These are phyloP conservation scores for Leptodontidium sp. DNA, from an alignment of 2,329 filamentous ascomycete species.

Conservation along the genomic window DNA sequence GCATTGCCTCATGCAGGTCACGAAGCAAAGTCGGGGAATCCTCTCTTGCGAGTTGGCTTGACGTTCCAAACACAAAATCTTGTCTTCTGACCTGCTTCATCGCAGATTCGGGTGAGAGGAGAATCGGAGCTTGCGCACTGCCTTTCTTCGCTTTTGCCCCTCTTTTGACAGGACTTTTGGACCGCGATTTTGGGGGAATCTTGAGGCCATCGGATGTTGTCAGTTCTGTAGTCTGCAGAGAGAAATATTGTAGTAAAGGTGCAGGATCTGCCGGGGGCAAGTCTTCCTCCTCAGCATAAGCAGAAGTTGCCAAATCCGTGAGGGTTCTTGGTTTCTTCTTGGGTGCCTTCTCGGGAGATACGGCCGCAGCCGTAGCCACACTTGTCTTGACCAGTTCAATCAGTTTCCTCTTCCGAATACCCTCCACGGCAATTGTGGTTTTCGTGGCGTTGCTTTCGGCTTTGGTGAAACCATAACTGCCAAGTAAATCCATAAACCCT, in stretches of 20 bases:
- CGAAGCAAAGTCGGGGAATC: constrained; percentile 72
- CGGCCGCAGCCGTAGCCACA: constrained; percentile 41
- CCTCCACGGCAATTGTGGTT: constrained; percentile 23
- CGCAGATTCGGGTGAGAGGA: constrained; percentile 76
- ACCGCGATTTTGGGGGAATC: constrained; percentile 38
- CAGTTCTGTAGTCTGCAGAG: constrained; percentile 27
- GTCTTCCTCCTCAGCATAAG: constrained; percentile 59
- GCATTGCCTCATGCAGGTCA: constrained; percentile 68
- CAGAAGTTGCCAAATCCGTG: constrained; percentile 78
- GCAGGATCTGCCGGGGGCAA: constrained; percentile 44
- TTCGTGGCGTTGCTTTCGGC: constrained; percentile 30
- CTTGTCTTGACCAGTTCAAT: constrained; percentile 58
- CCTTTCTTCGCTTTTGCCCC: constrained; percentile 51
- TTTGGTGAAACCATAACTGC: constrained; percentile 51
- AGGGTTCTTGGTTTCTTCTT: constrained; percentile 80
- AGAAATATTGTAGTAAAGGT: constrained; percentile 58
- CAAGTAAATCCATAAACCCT: constrained; percentile 50
- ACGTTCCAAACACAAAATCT: constrained; percentile 85
- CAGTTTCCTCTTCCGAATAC: constrained; percentile 62
- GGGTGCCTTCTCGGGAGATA: constrained; percentile 56
- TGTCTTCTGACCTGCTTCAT: constrained; percentile 71
- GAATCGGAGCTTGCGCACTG: constrained; percentile 51
- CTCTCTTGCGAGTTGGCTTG: constrained; percentile 79
- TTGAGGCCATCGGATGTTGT: constrained; percentile 34
- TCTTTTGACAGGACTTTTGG: constrained; percentile 41